These are phyloP conservation scores for Fusarium penzigii DNA, from an alignment of 2,329 filamentous ascomycete species.

Conservation along the genomic window DNA sequence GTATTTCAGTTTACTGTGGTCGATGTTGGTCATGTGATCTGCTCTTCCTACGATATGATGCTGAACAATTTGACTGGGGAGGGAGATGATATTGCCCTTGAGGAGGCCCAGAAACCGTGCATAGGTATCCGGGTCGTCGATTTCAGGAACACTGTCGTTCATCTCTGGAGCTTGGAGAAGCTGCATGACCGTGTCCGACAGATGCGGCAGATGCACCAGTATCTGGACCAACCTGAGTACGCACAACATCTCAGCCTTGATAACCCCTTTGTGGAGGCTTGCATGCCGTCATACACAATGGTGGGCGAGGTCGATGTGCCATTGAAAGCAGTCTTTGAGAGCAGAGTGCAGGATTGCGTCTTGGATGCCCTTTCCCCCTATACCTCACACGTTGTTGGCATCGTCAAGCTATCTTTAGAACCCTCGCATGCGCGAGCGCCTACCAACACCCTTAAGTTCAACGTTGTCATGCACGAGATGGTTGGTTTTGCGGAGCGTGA, in stretches of 20 bases:
- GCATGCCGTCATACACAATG: constrained; percentile 88
- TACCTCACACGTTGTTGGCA: constrained; percentile 86
- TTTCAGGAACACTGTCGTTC: constrained; percentile 81
- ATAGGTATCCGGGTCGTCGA: constrained; percentile 89
- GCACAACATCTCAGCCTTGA: constrained; percentile 89
- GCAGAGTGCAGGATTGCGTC: constrained; percentile 88
- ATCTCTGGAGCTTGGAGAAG: constrained; percentile 94
- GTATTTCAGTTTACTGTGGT: constrained; percentile 95
- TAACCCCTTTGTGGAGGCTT: constrained; percentile 89
- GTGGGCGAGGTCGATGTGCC: constrained; percentile 93
- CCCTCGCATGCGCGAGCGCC: constrained; percentile 92
- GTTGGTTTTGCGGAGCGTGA: constrained; percentile 93
- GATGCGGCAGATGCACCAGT: constrained; percentile 97
- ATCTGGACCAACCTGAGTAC: constrained; percentile 92
- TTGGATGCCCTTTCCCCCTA: constrained; percentile 91
- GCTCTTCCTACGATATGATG: constrained; percentile 95
- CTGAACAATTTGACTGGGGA: constrained; percentile 87
- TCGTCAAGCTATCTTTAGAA: constrained; percentile 87
- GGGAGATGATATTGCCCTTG: constrained; percentile 78
- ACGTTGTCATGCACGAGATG: constrained; percentile 97
- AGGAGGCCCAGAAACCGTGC: constrained; percentile 83
- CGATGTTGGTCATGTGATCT: constrained; percentile 82
- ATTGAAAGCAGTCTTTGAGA: constrained; percentile 89
- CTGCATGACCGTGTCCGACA: constrained; percentile 81
- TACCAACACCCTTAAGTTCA: constrained; percentile 92